Base-by-base conservation (phyloP, 768 basidiomycete genomes). In the Leccinum pellstonianum region DNA sequence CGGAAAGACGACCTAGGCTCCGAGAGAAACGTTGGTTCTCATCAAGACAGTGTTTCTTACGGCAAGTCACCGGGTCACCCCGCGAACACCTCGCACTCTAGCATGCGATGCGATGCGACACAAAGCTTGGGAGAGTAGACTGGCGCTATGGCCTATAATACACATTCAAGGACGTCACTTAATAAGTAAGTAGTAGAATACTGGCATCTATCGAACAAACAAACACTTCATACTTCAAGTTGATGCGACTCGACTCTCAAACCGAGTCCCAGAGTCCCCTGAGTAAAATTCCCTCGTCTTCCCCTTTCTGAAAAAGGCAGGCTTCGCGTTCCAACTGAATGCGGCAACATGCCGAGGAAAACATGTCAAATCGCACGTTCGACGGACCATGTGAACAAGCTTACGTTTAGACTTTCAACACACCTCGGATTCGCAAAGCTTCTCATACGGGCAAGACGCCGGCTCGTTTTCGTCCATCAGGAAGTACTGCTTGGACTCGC, bases 401-500 rank as follows among this genome's bases (percentile, higher is more conserved):
- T 23, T 25, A 31, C 49, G 27, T 52, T 58, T 54, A 65, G 15
- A 21, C 48, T 38, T 57, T 52, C 21, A 48, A 4, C 3, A n/a
- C 38, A n/a, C 38, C 10, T 56, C 47, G 1, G 63, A 62, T 1
- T 51, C 17, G 25, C 41, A 33, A 4, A 68, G 35, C 23, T 25
- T 53, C 1, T 62, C 60, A 11, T 65, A 67, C 5, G 63, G 66
- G 37, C 63, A 67, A 7, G 63, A 11, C 0, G 63, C 63, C 4
- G 66, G 63, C 7, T 65, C 56, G 37, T 62, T 67, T 19, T 67
- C 66, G 37, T 68, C 66, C 47, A 67, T 27, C 29, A 67, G 37
- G 23, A 67, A 67, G 48, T 67, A 67, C 43, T 68, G 66, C 50
- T 58, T 56, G 19, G 66, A 58, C 63, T 67, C 27, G 27, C 27